A percentile compares a stretch with the other conserved stretches of the same genome.
Conservation (phyloP, 192 early-diverging fungal species). For the Coemansia sp. region DNA sequence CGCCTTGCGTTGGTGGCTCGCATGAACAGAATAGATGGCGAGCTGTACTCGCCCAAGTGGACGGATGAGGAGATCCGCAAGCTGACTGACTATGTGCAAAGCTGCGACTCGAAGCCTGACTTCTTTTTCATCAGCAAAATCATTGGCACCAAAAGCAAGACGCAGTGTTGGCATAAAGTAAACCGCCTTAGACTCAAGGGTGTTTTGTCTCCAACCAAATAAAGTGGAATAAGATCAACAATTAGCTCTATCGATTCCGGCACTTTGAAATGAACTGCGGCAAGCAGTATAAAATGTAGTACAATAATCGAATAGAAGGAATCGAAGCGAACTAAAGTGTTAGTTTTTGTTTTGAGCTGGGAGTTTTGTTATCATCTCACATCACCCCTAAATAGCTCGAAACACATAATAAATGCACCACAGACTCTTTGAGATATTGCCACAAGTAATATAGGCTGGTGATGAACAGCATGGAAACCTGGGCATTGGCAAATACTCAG, state of each 20-base stretch:
- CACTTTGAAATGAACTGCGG: too few relatives aligned
- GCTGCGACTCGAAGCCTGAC: neutral
- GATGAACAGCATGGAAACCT: conserved; percentile 44
- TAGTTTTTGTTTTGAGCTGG: too few relatives aligned
- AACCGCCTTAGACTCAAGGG: neutral
- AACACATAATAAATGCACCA: conserved; percentile 55
- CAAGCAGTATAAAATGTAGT: too few relatives aligned
- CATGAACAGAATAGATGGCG: too few relatives aligned
- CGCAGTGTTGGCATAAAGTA: neutral
- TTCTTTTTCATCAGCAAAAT: neutral
- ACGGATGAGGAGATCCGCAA: too few relatives aligned
- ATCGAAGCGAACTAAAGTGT: too few relatives aligned
- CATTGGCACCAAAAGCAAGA: neutral
- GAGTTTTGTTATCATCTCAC: too few relatives aligned
- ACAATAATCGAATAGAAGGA: too few relatives aligned
- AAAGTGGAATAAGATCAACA: neutral
- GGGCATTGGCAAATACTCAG: conserved; percentile 28
- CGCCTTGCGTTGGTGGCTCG: too few relatives aligned
- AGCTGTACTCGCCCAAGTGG: too few relatives aligned
- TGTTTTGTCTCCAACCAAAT: neutral
- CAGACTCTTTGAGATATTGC: conserved; percentile 33
- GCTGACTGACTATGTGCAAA: too few relatives aligned
- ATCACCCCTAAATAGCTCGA: conserved; percentile 26
- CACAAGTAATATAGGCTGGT: conserved; percentile 59
- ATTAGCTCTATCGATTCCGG: too few relatives aligned